Evolutionary conservation across 1,284 basidiomycete species (phyloP).

Genomic region (Leccinum solheimii): DNA sequence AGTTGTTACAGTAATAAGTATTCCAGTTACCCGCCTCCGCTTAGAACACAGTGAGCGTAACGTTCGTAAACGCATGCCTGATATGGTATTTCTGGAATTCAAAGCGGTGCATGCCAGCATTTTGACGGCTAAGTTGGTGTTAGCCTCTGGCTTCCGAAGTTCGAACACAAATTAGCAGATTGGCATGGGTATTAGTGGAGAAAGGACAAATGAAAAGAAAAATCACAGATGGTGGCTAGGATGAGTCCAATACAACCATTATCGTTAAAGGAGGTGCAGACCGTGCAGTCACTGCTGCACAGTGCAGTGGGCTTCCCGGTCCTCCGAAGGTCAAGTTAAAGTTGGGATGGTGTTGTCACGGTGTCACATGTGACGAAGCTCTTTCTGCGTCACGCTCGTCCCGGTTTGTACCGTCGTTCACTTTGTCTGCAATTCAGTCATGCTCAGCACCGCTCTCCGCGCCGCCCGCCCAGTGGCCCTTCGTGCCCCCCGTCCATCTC

Average conservation of each 20-base stretch:
- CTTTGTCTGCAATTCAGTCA: constrained; percentile 26
- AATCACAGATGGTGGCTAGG: not conserved
- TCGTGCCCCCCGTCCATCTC: constrained; percentile 35
- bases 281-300: not conserved
- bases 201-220: not conserved
- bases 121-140: not conserved
- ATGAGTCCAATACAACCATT: not conserved
- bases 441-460: constrained; percentile 45
- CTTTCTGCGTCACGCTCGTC: constrained; percentile 27
- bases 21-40: constrained; percentile 7
- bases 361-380: constrained; percentile 31
- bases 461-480: constrained; percentile 40
- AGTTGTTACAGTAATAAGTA: not conserved
- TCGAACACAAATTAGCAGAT: no score
- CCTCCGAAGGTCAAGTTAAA: not conserved
- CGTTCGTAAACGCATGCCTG: constrained; percentile 36
- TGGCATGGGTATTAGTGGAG: not conserved
- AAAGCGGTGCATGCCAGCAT: not conserved
- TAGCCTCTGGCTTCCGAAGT: no score
- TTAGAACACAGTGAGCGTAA: constrained; percentile 15
- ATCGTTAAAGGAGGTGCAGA: no score
- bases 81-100: constrained; percentile 14
- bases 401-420: constrained; percentile 29
- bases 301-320: no score
- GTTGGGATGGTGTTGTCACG: constrained; percentile 5